A percentile compares a stretch with the other conserved stretches of the same genome.
phyloP scores from a whole-genome alignment of 1,284 basidiomycete species.

The Peniophora sp. region DNA sequence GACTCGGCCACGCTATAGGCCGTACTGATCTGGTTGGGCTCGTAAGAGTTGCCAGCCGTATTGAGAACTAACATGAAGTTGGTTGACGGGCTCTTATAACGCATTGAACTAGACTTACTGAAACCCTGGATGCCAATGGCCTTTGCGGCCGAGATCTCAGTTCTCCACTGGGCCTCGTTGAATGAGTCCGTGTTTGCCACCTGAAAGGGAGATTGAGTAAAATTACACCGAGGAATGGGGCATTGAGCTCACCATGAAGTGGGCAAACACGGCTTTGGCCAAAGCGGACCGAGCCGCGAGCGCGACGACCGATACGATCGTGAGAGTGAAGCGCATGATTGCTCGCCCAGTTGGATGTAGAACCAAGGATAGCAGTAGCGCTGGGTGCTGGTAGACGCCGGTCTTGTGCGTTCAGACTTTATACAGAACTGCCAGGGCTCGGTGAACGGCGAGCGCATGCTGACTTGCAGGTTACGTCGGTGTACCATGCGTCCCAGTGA shows the following conservation, averaged over 20 bases:
- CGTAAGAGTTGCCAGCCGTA: slow-evolving; percentile 15
- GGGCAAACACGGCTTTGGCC: slow-evolving; percentile 13
- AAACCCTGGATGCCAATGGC: slow-evolving; percentile 22
- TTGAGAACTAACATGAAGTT: slow-evolving; percentile 12
- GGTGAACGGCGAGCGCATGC: no score
- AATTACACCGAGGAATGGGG: not conserved
- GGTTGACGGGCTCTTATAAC: no score
- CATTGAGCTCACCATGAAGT: slow-evolving; percentile 13
- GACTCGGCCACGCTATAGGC: slow-evolving; percentile 22
- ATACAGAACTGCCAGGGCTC: no score
- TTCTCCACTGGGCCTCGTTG: slow-evolving; percentile 15
- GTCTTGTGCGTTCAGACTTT: no score
- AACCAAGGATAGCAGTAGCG: no score
- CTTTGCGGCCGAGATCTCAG: slow-evolving; percentile 23
- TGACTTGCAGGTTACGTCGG: no score
- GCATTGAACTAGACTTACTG: slow-evolving; percentile 9
- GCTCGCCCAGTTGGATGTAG: no score
- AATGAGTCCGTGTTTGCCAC: slow-evolving; percentile 21
- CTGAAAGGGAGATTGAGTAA: slow-evolving; percentile 4
- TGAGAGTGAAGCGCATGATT: no score
- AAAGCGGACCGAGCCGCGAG: no score
- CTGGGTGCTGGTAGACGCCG: no score
- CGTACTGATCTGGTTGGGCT: slow-evolving; percentile 18
- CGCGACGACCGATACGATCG: no score
- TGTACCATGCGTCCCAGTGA: no score